Conservation (phyloP, 192 early-diverging fungal genomes). For the Linnemannia elongata region DNA sequence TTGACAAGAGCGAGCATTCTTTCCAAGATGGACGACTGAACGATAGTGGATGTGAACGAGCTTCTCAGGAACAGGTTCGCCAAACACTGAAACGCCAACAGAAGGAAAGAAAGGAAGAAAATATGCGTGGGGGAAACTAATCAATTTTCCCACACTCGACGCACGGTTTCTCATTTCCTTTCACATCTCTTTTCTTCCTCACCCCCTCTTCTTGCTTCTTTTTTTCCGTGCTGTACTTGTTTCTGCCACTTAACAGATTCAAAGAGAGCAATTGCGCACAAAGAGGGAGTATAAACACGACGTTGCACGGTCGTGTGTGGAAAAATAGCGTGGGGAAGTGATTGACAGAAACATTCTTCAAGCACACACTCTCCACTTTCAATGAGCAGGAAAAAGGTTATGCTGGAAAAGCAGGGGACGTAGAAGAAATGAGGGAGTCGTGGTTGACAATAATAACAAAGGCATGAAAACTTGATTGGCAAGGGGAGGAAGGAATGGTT, state of each 20-base stretch:
- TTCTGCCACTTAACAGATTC: neutral
- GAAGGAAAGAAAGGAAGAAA: neutral
- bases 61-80: neutral
- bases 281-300: neutral
- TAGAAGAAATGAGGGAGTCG: neutral
- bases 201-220: neutral
- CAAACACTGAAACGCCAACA: neutral
- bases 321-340: neutral
- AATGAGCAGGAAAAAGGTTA: neutral
- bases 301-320: neutral
- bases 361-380: neutral
- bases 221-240: neutral
- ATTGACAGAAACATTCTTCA: neutral
- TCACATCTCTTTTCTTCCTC: neutral
- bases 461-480: neutral
- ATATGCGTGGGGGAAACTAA: neutral
- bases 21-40: neutral
- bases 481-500: neutral
- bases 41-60: too few relatives aligned
- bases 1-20: neutral
- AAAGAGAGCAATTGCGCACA: neutral
- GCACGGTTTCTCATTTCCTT: neutral
- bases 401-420: neutral
- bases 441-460: too few relatives aligned
- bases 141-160: constrained; percentile 2